A percentile compares a stretch with the other conserved stretches of the same genome.
phyloP scores from a whole-genome alignment of 1,139 yeast genomes.

The Sugiyamaella japonica region DNA sequence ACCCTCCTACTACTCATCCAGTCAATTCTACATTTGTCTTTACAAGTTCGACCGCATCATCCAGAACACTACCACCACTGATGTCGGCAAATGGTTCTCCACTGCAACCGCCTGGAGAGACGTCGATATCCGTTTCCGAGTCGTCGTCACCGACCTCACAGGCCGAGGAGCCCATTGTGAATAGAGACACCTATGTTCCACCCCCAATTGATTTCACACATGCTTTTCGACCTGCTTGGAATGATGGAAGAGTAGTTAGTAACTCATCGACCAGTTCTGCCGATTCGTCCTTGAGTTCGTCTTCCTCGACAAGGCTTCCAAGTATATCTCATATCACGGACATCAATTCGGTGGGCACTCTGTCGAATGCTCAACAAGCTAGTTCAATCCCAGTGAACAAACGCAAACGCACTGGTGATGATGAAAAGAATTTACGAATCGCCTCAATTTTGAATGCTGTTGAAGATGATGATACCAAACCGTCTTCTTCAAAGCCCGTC shows the following conservation, averaged over 20 bases:
- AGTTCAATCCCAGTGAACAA: constrained; percentile 7
- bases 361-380: constrained; percentile 3
- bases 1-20: not conserved
- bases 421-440: constrained; percentile 23
- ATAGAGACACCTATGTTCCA: constrained; percentile 28
- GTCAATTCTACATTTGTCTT: constrained; percentile 1
- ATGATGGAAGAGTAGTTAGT: constrained; percentile 6
- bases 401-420: constrained; percentile 18
- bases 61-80: not conserved
- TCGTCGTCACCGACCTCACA: constrained; percentile 12
- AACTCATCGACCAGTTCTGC: constrained; percentile 8
- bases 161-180: constrained; percentile 15
- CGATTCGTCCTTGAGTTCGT: constrained; percentile 7
- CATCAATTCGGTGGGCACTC: not conserved
- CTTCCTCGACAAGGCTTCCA: constrained; percentile 16
- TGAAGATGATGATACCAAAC: constrained; percentile 9
- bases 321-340: constrained; percentile 20
- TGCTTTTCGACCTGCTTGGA: constrained; percentile 29
- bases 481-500: not conserved
- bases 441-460: constrained; percentile 29
- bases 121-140: constrained; percentile 4
- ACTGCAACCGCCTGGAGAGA: constrained; percentile 4
- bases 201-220: constrained; percentile 40
- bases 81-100: constrained; percentile 11
- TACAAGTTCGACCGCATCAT: not conserved